Base-by-base conservation (phyloP, 495 filamentous ascomycete species). In the Paragyromitra xinjiangensis region DNA sequence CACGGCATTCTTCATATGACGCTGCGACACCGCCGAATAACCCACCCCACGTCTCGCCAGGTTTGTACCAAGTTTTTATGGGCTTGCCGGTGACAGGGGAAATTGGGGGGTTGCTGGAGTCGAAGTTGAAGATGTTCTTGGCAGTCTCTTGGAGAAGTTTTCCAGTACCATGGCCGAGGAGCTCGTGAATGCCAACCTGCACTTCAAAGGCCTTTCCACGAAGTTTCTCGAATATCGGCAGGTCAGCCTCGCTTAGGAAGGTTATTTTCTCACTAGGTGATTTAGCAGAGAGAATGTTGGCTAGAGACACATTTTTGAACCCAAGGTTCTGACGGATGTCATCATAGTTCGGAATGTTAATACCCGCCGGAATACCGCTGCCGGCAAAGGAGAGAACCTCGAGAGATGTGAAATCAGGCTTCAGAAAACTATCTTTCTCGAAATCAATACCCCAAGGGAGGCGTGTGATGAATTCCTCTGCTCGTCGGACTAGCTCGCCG, bases 251-350 rank as follows among this genome's bases (percentile, higher is more conserved):
- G 5, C 87, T 83, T 77, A 99, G 91, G 85, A 99, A 99, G 1
- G 95, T 95, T 51, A 96, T 91, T 64, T 90, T 89, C 84, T 99
- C 95, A 80, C 95, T 89, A 0, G 94, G 93, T 1, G 92, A 90
- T 86, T 95, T 97, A 14, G 95, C 95, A 77, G 89, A 91, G 39
- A 98, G 86, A 8, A 98, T 92, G 79, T 99, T 98, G 40, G 94
- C 95, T 40, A 95, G 86, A 12, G 90, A 93, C 24, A 99, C 95
- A 73, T 99, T 99, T 86, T 99, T 99, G 89, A 99, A 99, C n/a
- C 95, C 95, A 53, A 94, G 87, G 16, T 90, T 92, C 81, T 97
- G 95, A 61, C 95, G 88, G 73, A 98, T 95, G 76, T 97, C 93
- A 79, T 99, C 94, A 81, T 96, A 97, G 81, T 98, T 97, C 4